Conservation (phyloP, 495 filamentous ascomycete species). For the Bacidia rubella region DNA sequence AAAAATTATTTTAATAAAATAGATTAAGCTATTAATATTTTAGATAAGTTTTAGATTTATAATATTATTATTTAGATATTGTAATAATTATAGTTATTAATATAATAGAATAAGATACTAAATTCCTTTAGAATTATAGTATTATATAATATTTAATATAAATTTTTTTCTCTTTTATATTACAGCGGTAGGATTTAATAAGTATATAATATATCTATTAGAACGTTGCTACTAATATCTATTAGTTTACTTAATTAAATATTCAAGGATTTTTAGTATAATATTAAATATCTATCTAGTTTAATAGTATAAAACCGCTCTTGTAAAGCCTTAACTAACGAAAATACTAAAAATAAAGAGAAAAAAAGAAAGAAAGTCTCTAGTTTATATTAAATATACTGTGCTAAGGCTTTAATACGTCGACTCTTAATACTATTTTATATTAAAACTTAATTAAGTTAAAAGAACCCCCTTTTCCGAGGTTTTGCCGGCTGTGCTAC, state of each 20-base stretch:
- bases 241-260: background rate
- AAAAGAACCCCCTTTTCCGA: too few relatives aligned
- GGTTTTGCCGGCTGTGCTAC: too few relatives aligned
- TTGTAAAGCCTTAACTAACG: too few relatives aligned
- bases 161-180: background rate
- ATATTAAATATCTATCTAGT: too few relatives aligned
- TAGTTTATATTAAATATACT: too few relatives aligned
- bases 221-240: background rate
- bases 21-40: background rate
- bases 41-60: background rate
- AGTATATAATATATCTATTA: background rate
- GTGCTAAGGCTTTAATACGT: too few relatives aligned
- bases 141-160: slow-evolving; percentile 3
- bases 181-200: background rate
- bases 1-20: background rate
- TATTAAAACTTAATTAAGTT: too few relatives aligned
- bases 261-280: background rate
- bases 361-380: too few relatives aligned
- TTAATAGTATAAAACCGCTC: too few relatives aligned
- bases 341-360: too few relatives aligned
- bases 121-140: background rate
- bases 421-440: too few relatives aligned
- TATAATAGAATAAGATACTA: background rate
- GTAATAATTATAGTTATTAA: background rate
- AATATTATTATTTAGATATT: background rate